Base-by-base conservation (phyloP, 1,139 yeast species). In the Hemisphaericaspora lyxosophila region DNA sequence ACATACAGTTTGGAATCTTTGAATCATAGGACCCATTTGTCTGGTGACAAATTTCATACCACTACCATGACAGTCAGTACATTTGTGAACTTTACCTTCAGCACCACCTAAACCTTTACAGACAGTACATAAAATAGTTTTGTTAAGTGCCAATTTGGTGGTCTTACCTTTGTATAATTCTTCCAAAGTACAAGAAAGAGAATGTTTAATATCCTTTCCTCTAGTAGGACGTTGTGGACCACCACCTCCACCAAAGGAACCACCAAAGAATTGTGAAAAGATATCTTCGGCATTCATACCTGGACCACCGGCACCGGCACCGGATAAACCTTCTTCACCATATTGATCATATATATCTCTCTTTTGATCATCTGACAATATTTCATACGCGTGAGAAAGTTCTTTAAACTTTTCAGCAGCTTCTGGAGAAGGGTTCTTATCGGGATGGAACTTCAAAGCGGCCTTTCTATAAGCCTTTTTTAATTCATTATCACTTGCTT, bases 11-110 rank as follows among this genome's bases (percentile, higher is more conserved):
- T 92, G 98, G 80, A 86, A 86, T 75, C 97, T 83, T 73, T 92
- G 99, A 57, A 92, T 85, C 94, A 92, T 89, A 49, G 96, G 97
- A 52, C 99, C 99, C 97, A 92, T 90, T 68, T 92, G 97, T 73
- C 96, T 86, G 42, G 97, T 88, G 53, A 90, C 85, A 53, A 92
- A 85, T 67, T 82, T 87, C 66, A 85, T 73, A 78, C 99, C 99
- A 56, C 78, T 77, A 67, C 99, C 99, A 47, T 64, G 66, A 82
- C 99, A 92, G 34, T 81, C 66, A 41, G 82, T 52, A 82, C 99
- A 92, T 57, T 82, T 81, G 73, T 85, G 85, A 51, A 90, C 95
- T 45, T 88, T 76, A 44, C 95, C 95, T 51, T 82, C 88, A 61
- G 88, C 88, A 68, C 98, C 98, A 63, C 99, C 99, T 57, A 82